Base-by-base conservation (phyloP, 2,329 filamentous ascomycete species). In the Penicillium olsonii region DNA sequence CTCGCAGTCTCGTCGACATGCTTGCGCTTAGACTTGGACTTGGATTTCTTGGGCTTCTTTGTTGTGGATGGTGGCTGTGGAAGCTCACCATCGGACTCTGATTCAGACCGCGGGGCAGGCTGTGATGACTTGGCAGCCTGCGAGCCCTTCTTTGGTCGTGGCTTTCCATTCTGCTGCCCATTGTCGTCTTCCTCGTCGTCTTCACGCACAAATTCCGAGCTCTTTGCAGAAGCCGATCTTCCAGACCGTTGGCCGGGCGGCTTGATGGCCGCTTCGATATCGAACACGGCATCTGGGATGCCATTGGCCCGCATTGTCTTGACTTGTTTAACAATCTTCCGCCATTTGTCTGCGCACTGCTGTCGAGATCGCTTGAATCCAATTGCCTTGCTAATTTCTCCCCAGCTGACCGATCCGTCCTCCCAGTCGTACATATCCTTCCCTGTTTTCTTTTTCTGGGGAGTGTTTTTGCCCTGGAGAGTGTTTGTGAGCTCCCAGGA, bases 341-440 rank as follows among this genome's bases (percentile, higher is more conserved):
- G 68, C 68, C 68, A 72, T 50, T 68, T 71, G 50, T 72, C 69
- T 12, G 68, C 68, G 35, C 68, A 70, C 51, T 72, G 69, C 33
- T 72, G 68, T 39, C 69, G 61, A n/a, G 69, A 69, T 6, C 69
- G 66, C 14, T 47, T 50, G 42, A 70, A 57, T 0, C 55, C 31
- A 38, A 72, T 60, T 3, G 35, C 39, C 31, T 65, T 42, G 45
- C 69, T 71, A 11, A 72, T 53, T 11, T 45, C 38, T 5, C 68
- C 64, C 69, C 69, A 72, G 10, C 52, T 41, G 20, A 72, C 52
- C 19, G 62, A 40, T 4, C 53, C 58, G 14, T 71, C 70, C 14
- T 66, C 60, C 56, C 71, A 63, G 41, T 68, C 68, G 41, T 71
- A 71, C 15, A 69, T 62, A 40, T 74, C 68, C 17, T 61, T 64